Conservation (phyloP, 2,329 filamentous ascomycete species). For the Trichoderma brevicompactum region DNA sequence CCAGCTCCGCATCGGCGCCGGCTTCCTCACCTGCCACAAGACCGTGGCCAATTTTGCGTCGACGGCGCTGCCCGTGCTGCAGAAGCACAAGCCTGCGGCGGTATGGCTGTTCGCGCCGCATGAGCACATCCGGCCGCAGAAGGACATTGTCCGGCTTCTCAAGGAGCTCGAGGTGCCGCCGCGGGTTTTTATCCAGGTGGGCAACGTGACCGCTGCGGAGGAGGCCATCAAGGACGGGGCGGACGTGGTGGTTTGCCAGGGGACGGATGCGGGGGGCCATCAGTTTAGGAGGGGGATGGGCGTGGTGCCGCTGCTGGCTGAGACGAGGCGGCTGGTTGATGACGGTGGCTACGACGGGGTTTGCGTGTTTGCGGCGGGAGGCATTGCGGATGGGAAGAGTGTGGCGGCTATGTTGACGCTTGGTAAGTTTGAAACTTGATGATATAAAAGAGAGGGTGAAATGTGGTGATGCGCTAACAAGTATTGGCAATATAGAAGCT, state of each 20-base stretch:
- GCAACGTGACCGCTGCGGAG: slow-evolving; percentile 60
- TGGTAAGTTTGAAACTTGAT: slow-evolving; percentile 44
- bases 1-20: slow-evolving; percentile 57
- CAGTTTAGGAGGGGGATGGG: slow-evolving; percentile 59
- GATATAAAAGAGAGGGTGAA: neutral
- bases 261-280: slow-evolving; percentile 67
- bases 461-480: slow-evolving; percentile 19
- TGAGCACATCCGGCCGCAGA: slow-evolving; percentile 46
- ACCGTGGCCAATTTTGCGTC: slow-evolving; percentile 46
- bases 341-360: slow-evolving; percentile 43
- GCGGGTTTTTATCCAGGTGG: slow-evolving; percentile 64
- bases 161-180: slow-evolving; percentile 41
- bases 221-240: slow-evolving; percentile 53
- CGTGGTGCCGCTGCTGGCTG: slow-evolving; percentile 61
- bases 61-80: slow-evolving; percentile 56
- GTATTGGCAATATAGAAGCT: slow-evolving; percentile 41
- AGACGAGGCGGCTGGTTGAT: slow-evolving; percentile 55
- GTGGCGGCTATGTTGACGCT: slow-evolving; percentile 60
- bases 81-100: slow-evolving; percentile 58
- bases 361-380: slow-evolving; percentile 61
- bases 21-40: slow-evolving; percentile 61
- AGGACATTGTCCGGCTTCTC: slow-evolving; percentile 44
- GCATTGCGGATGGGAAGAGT: slow-evolving; percentile 60
- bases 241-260: slow-evolving; percentile 66
- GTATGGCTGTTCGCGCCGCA: slow-evolving; percentile 70